Evolutionary conservation across 352 stramenopile species (phyloP).

Genomic region (Phytophthora syringae): DNA sequence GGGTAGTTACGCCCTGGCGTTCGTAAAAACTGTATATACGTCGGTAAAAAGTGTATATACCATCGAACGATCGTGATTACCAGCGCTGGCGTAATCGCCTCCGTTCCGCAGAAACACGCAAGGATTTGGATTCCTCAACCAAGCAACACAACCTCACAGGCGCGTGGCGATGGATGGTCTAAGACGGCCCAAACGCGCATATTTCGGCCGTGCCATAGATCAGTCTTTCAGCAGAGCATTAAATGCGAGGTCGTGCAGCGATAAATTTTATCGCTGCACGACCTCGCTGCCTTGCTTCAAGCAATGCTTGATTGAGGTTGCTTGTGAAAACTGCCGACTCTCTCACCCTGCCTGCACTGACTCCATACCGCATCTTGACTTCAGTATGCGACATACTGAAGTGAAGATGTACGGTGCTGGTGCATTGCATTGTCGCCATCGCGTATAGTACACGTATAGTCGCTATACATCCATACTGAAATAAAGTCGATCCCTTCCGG

Average conservation of each 20-base stretch:
- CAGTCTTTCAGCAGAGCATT: too few species aligned
- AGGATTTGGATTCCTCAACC: not conserved
- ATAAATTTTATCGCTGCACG: not conserved
- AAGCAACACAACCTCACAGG: not conserved
- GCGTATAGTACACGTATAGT: conserved; percentile 13
- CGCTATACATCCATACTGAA: conserved; percentile 27
- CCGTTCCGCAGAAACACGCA: conserved; percentile 25
- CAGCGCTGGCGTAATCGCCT: conserved; percentile 16
- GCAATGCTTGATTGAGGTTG: too few species aligned
- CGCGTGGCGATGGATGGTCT: too few species aligned
- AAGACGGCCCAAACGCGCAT: too few species aligned
- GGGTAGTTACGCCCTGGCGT: too few species aligned
- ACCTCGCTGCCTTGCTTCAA: not conserved
- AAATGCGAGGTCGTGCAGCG: too few species aligned
- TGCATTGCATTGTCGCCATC: conserved; percentile 12
- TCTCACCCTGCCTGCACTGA: conserved; percentile 12
- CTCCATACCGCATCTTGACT: too few species aligned
- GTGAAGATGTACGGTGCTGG: conserved; percentile 14
- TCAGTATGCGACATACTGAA: too few species aligned
- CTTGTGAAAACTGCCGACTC: not conserved
- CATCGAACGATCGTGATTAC: too few species aligned
- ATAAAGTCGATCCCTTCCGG: conserved; percentile 4
- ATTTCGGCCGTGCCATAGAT: too few species aligned
- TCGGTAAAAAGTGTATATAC: too few species aligned
- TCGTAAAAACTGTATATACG: too few species aligned